Percentiles rank a stretch among this genome's conserved stretches.
phyloP scores from a whole-genome alignment of 148 eudicot genomes.

The Rhododendron molle region DNA sequence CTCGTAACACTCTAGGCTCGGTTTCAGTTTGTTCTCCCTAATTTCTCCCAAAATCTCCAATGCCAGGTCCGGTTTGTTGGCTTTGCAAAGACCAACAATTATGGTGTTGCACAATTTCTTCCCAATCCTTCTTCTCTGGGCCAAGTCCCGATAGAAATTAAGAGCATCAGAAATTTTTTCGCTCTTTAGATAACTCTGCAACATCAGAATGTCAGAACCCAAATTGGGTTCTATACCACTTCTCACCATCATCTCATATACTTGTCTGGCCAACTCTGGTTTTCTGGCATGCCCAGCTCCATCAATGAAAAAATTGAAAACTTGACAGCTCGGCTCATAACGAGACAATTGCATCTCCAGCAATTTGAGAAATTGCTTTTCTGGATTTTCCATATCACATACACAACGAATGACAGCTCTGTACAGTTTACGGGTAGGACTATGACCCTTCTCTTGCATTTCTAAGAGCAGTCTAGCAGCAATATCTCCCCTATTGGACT shows the following conservation, averaged over 20 bases:
- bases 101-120: conserved; percentile 41
- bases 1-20: conserved; percentile 59
- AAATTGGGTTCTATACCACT: conserved; percentile 37
- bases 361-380: conserved; percentile 46
- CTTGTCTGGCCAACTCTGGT: conserved; percentile 59
- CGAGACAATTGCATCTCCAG: conserved; percentile 60
- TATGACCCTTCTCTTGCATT: conserved; percentile 86
- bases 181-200: conserved; percentile 49
- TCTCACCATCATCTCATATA: conserved; percentile 52
- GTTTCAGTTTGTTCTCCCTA: conserved; percentile 25
- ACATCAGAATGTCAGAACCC: conserved; percentile 40
- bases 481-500: conserved; percentile 52
- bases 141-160: conserved; percentile 35
- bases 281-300: conserved; percentile 68
- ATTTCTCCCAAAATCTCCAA: conserved; percentile 29
- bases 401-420: conserved; percentile 44
- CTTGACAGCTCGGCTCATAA: conserved; percentile 12
- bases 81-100: conserved; percentile 74
- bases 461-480: conserved; percentile 68
- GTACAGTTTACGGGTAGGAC: conserved; percentile 33
- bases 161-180: conserved; percentile 56
- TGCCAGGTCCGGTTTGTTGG: conserved; percentile 40
- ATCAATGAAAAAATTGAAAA: conserved; percentile 58
- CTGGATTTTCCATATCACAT: conserved; percentile 49
- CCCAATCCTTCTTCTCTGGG: conserved; percentile 31